A percentile compares a stretch with the other conserved stretches of the same genome.
Evolutionary conservation across 306 rosid genomes (phyloP).

Genomic region (Ceratonia siliqua): DNA sequence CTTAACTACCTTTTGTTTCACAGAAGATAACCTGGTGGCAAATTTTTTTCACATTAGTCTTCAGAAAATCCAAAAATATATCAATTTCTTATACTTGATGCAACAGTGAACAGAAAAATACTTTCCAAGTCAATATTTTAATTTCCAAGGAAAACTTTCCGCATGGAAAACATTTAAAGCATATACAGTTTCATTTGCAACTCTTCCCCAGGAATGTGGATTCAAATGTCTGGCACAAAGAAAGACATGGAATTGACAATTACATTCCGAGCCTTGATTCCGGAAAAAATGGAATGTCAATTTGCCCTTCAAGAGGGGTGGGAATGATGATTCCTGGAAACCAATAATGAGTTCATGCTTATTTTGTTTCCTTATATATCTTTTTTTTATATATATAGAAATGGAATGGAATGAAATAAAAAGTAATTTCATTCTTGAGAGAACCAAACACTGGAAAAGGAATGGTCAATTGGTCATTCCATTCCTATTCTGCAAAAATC

Average conservation of each 20-base stretch:
- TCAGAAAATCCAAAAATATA: neutral
- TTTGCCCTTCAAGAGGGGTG: neutral
- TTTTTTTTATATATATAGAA: neutral
- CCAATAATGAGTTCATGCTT: neutral
- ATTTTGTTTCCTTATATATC: neutral
- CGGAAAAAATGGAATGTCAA: neutral
- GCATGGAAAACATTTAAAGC: neutral
- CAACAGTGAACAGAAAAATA: neutral
- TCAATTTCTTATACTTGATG: neutral
- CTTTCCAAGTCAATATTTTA: neutral
- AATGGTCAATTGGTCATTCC: neutral
- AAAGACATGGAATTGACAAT: neutral
- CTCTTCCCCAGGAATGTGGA: neutral
- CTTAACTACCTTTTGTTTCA: neutral
- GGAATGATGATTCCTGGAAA: neutral
- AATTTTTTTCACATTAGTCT: neutral
- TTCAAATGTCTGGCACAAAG: neutral
- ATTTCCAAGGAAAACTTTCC: neutral
- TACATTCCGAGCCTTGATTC: neutral
- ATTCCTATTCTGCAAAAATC: neutral
- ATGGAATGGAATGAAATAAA: neutral
- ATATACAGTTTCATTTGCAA: neutral
- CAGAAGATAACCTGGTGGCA: constrained; percentile 2
- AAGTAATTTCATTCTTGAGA: neutral
- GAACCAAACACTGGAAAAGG: neutral